These are phyloP conservation scores for Herpetospermum pedunculosum DNA, from an alignment of 306 rosid species.

Conservation along the genomic window DNA sequence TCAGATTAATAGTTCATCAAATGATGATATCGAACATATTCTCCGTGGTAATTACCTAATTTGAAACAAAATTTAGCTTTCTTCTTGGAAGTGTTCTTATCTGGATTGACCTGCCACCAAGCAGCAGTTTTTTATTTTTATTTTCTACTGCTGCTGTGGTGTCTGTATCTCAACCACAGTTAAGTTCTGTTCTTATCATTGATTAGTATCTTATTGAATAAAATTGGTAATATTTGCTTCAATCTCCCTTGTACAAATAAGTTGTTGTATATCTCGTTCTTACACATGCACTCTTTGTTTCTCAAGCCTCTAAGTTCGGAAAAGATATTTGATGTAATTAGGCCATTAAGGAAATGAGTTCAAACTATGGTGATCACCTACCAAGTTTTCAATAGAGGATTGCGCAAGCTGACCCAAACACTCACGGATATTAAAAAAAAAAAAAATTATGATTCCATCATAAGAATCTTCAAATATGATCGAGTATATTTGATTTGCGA, in stretches of 20 bases:
- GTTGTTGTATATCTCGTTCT: not conserved
- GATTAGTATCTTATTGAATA: not conserved
- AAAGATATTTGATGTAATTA: not conserved
- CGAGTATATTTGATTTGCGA: no score
- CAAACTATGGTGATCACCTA: no score
- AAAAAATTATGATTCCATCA: not conserved
- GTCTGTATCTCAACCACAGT: not conserved
- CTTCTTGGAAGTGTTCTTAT: constrained; percentile 2
- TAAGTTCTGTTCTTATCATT: not conserved
- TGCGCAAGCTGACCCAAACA: no score
- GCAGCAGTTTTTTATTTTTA: not conserved
- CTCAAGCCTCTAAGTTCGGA: not conserved
- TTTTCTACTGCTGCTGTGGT: not conserved
- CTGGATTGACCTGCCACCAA: not conserved
- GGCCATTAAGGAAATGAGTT: no score
- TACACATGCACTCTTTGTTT: not conserved
- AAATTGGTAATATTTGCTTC: not conserved
- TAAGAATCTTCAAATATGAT: not conserved
- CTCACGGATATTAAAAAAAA: no score
- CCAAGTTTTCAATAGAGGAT: no score
- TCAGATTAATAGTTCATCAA: not conserved
- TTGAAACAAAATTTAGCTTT: not conserved
- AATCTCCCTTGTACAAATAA: not conserved
- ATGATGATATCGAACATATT: not conserved
- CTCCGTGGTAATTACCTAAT: not conserved